These are phyloP conservation scores for Suillus sp. DNA, from an alignment of 768 basidiomycete species.

Conservation along the genomic window DNA sequence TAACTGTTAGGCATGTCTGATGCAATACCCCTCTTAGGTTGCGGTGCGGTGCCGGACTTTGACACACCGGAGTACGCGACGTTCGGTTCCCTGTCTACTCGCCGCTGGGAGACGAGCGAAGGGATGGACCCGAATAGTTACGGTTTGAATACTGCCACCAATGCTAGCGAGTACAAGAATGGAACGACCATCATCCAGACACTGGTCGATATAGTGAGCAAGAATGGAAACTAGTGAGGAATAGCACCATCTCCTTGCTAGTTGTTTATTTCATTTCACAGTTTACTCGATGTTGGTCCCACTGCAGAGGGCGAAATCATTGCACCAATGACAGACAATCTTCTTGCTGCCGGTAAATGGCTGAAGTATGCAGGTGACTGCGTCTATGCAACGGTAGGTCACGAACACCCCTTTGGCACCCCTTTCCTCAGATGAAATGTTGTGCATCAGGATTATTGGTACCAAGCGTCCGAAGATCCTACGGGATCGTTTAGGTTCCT, in stretches of 20 bases:
- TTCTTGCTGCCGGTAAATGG: slow-evolving; percentile 56
- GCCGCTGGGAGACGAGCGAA: slow-evolving; percentile 59
- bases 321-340: slow-evolving; percentile 45
- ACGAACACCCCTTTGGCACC: not conserved
- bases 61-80: slow-evolving; percentile 57
- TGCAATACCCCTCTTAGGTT: slow-evolving; percentile 34
- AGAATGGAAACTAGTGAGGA: slow-evolving; percentile 62
- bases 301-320: slow-evolving; percentile 57
- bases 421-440: slow-evolving; percentile 4
- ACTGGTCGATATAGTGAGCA: slow-evolving; percentile 58
- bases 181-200: slow-evolving; percentile 51
- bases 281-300: slow-evolving; percentile 56
- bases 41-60: slow-evolving; percentile 53
- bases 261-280: slow-evolving; percentile 18
- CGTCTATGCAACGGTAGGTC: slow-evolving; percentile 52
- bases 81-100: slow-evolving; percentile 48
- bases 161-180: slow-evolving; percentile 48
- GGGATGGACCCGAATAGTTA: slow-evolving; percentile 59
- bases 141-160: slow-evolving; percentile 48
- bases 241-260: not conserved
- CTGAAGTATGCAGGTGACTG: slow-evolving; percentile 51
- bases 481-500: slow-evolving; percentile 45
- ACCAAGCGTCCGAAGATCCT: slow-evolving; percentile 44
- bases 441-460: slow-evolving; percentile 47
- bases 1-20: not conserved